A percentile compares a stretch with the other conserved stretches of the same genome.
phyloP scores from a whole-genome alignment of 2,329 filamentous ascomycete species.

The Fusarium incarnatum region DNA sequence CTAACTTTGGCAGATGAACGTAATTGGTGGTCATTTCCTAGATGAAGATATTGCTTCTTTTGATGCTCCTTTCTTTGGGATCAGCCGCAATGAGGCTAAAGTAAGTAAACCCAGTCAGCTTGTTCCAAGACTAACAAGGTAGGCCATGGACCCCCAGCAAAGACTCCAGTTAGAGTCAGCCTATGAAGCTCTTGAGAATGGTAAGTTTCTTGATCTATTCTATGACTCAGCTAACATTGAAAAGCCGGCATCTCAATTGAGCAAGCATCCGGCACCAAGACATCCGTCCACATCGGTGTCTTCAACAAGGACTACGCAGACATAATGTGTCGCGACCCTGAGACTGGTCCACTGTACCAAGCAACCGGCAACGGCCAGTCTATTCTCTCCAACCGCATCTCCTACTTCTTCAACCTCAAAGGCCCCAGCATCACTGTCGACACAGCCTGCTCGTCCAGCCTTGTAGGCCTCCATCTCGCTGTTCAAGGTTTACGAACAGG shows the following conservation, averaged over 20 bases:
- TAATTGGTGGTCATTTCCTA: not conserved
- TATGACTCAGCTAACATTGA: not conserved
- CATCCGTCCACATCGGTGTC: not conserved
- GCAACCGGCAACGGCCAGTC: not conserved
- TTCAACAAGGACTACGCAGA: slow-evolving; percentile 1
- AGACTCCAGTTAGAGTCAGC: not conserved
- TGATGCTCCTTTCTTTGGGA: not conserved
- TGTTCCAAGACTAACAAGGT: not conserved
- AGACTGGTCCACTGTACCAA: not conserved
- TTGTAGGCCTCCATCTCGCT: slow-evolving; percentile 15
- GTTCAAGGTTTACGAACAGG: not conserved
- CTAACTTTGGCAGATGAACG: not conserved
- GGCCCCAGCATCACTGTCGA: slow-evolving; percentile 18
- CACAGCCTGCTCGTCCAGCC: slow-evolving; percentile 20
- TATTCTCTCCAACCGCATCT: slow-evolving; percentile 12
- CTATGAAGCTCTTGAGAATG: not conserved
- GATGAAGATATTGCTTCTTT: not conserved
- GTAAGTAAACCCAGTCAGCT: not conserved
- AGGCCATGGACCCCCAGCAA: not conserved
- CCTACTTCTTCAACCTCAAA: slow-evolving; percentile 15
- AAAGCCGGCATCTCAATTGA: not conserved
- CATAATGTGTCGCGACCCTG: not conserved
- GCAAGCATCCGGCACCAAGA: not conserved
- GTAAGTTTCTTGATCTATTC: not conserved
- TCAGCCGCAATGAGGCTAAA: not conserved